A percentile compares a stretch with the other conserved stretches of the same genome.
Conservation (phyloP, 2,329 filamentous ascomycete species). For the Penicillium hesseltinei region DNA sequence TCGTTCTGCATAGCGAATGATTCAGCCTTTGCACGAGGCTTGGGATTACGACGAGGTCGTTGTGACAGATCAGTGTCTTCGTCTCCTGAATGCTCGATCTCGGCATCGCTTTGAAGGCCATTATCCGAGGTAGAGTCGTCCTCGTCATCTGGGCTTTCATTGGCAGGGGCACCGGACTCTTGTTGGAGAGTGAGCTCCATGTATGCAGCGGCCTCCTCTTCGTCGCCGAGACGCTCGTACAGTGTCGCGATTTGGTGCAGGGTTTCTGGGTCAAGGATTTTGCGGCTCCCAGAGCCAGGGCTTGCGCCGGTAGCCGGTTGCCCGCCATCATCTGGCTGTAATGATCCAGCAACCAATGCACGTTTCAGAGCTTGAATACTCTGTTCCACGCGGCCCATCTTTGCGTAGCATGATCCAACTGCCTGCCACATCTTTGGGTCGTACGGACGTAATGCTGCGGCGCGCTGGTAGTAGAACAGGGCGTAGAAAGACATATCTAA, state of each 20-base stretch:
- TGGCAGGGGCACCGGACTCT: conserved; percentile 67
- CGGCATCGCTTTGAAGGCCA: conserved; percentile 35
- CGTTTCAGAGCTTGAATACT: conserved; percentile 95
- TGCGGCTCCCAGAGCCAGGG: conserved; percentile 30
- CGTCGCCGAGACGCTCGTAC: conserved; percentile 77
- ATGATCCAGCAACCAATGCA: conserved; percentile 81
- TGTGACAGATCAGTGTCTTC: conserved; percentile 52
- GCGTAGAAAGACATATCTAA: conserved; percentile 98
- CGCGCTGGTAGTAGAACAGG: conserved; percentile 95
- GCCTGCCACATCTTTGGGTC: conserved; percentile 99
- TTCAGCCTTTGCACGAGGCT: conserved; percentile 26
- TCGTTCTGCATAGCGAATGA: conserved; percentile 33
- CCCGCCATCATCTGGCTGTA: conserved; percentile 58
- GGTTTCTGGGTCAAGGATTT: conserved; percentile 81
- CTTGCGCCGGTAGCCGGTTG: conserved; percentile 15
- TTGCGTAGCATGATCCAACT: conserved; percentile 85
- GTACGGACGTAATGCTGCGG: conserved; percentile 87
- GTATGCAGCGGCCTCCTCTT: conserved; percentile 80
- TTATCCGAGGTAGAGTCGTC: conserved; percentile 37
- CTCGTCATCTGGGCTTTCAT: conserved; percentile 30
- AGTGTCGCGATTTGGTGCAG: conserved; percentile 85
- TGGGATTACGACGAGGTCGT: conserved; percentile 58
- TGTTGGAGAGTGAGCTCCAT: conserved; percentile 96
- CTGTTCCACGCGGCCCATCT: conserved; percentile 81
- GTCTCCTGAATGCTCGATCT: conserved; percentile 34